These are phyloP conservation scores for Leptographium procerum DNA, from an alignment of 2,329 filamentous ascomycete genomes.

Conservation along the genomic window DNA sequence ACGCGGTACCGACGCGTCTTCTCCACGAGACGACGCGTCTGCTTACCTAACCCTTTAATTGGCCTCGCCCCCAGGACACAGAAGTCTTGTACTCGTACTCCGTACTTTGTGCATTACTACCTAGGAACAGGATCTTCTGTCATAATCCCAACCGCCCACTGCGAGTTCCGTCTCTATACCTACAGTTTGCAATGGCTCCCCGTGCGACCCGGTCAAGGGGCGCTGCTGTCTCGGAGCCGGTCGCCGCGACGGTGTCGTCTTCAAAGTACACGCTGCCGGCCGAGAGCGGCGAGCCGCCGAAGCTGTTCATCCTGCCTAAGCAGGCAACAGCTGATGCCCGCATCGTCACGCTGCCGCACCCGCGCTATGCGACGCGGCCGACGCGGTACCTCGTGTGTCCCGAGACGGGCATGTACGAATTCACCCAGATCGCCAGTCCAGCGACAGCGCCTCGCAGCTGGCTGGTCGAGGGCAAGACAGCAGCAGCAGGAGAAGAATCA, in stretches of 20 bases:
- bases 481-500: background rate
- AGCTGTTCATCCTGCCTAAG: slow-evolving; percentile 51
- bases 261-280: slow-evolving; percentile 31
- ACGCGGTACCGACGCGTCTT: background rate
- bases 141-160: background rate
- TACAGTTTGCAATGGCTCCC: slow-evolving; percentile 7
- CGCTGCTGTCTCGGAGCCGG: slow-evolving; percentile 16
- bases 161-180: slow-evolving; percentile 11
- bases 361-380: slow-evolving; percentile 37
- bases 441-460: slow-evolving; percentile 49
- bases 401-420: slow-evolving; percentile 52
- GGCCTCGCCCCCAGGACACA: too few relatives aligned
- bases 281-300: slow-evolving; percentile 32
- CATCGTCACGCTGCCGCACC: slow-evolving; percentile 49
- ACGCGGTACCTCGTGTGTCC: slow-evolving; percentile 53
- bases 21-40: background rate
- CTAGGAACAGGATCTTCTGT: background rate
- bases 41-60: slow-evolving; percentile 6
- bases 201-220: slow-evolving; percentile 32
- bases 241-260: slow-evolving; percentile 15
- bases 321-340: slow-evolving; percentile 40
- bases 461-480: slow-evolving; percentile 30
- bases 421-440: slow-evolving; percentile 44
- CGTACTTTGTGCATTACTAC: background rate
- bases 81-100: too few relatives aligned